Base-by-base conservation (phyloP, 2,329 filamentous ascomycete genomes). In the Paracoccidioides brasiliensis region DNA sequence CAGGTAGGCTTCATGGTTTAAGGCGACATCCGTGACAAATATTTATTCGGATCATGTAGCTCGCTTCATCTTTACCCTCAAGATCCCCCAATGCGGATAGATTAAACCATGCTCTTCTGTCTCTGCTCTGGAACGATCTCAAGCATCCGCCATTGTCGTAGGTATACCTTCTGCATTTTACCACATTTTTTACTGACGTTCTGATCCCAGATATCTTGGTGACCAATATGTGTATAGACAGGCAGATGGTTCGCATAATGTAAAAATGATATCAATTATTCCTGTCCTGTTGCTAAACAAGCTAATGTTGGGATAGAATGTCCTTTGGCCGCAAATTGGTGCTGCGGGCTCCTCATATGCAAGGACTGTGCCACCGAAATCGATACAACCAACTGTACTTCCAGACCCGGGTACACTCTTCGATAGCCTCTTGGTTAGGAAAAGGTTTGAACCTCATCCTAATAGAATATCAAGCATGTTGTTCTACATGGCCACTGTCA, bases 401-500 rank as follows among this genome's bases (percentile, higher is more conserved):
- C 64, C 64, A 40, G 64, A 65, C 49, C 61, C 64, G 5, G 64
- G 63, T 1, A 54, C 60, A 4, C 55, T 66, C 7, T 66, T 66
- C 51, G 64, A 66, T 51, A 62, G 56, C 8, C 52, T 59, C 12
- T 53, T 60, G 32, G 59, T 56, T 30, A 52, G 58, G n/a, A 54
- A 58, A 15, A 32, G 52, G 33, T 59, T 65, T 42, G 66, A 63
- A 38, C 63, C 70, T 37, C 73, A 76, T 54, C 66, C 69, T 3
- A 72, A 71, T 33, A 74, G 71, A 4, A 61, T 79, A 52, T 78
- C 76, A 0, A 71, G 68, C 35, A 71, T 76, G 63, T 62, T 78
- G 4, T 74, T 78, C 55, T 78, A 77, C 46, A 70, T 76, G 9
- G 77, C 76, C 0, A 74, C 74, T 3, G 74, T 79, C 50, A 77